phyloP scores from a whole-genome alignment of 2,329 filamentous ascomycete species.

The Pezicula carpinea region DNA sequence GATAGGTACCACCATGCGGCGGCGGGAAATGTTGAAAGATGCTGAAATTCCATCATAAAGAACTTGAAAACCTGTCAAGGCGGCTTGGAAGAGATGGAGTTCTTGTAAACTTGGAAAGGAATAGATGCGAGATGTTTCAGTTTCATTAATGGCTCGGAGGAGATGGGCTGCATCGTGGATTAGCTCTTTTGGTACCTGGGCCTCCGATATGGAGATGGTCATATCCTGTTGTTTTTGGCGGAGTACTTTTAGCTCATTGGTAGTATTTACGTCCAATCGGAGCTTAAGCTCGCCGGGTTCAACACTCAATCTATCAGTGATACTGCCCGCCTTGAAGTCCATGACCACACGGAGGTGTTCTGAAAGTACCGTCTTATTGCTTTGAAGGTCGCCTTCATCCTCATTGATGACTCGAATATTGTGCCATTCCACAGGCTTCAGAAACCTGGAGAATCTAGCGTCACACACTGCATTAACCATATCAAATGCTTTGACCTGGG shows the following conservation, averaged over 20 bases:
- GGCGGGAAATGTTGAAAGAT: constrained; percentile 75
- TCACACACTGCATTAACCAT: constrained; percentile 52
- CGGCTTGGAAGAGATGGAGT: constrained; percentile 73
- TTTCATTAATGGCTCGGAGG: constrained; percentile 39
- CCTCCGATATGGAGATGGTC: constrained; percentile 69
- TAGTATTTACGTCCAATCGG: constrained; percentile 55
- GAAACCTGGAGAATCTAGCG: constrained; percentile 12
- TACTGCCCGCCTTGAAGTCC: constrained; percentile 69
- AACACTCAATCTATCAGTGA: constrained; percentile 81
- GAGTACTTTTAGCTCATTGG: constrained; percentile 59
- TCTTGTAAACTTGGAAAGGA: constrained; percentile 62
- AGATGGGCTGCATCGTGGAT: constrained; percentile 56
- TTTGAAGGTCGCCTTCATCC: constrained; percentile 51
- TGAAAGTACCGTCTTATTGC: constrained; percentile 66
- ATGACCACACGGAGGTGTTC: constrained; percentile 72
- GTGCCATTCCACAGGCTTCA: constrained; percentile 52
- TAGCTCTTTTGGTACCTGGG: constrained; percentile 57
- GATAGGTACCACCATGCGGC: constrained; percentile 85
- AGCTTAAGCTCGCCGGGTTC: constrained; percentile 69
- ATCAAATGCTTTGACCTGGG: constrained; percentile 59
- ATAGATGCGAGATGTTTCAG: constrained; percentile 66
- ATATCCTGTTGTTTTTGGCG: constrained; percentile 73
- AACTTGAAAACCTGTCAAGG: constrained; percentile 76
- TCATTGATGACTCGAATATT: constrained; percentile 68
- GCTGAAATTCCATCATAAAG: constrained; percentile 68